Conservation (phyloP, 1,139 yeast species). For the Candida labiduridarum region DNA sequence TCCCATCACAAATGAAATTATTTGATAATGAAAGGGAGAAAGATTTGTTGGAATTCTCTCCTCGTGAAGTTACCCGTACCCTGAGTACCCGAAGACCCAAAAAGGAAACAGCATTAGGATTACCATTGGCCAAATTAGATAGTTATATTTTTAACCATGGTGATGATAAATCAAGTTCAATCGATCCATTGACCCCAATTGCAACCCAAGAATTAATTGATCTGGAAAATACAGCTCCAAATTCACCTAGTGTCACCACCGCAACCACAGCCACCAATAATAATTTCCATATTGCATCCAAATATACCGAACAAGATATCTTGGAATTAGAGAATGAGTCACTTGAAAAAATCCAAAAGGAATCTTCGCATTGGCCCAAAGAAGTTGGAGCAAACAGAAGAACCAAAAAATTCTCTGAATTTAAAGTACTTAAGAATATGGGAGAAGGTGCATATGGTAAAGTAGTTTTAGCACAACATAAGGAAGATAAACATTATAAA, state of each 20-base stretch:
- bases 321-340: constrained; percentile 46
- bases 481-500: constrained; percentile 59
- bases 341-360: constrained; percentile 34
- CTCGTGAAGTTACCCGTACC: constrained; percentile 36
- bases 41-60: constrained; percentile 36
- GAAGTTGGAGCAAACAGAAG: constrained; percentile 62
- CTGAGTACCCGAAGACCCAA: constrained; percentile 41
- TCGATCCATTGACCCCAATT: neutral
- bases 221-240: constrained; percentile 6
- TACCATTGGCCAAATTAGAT: constrained; percentile 18
- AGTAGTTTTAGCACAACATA: constrained; percentile 78
- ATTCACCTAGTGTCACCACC: neutral
- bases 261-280: neutral
- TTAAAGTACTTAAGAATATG: constrained; percentile 69
- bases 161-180: neutral
- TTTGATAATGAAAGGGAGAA: constrained; percentile 38
- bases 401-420: constrained; percentile 71
- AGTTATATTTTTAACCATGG: constrained; percentile 7
- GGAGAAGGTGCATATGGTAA: constrained; percentile 98
- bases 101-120: constrained; percentile 27
- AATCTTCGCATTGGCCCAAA: constrained; percentile 53
- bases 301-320: constrained; percentile 43
- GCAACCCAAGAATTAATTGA: constrained; percentile 6
- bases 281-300: constrained; percentile 9
- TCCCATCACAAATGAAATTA: constrained; percentile 62